phyloP scores from a whole-genome alignment of 306 rosid species.

The Styphnolobium japonicum region DNA sequence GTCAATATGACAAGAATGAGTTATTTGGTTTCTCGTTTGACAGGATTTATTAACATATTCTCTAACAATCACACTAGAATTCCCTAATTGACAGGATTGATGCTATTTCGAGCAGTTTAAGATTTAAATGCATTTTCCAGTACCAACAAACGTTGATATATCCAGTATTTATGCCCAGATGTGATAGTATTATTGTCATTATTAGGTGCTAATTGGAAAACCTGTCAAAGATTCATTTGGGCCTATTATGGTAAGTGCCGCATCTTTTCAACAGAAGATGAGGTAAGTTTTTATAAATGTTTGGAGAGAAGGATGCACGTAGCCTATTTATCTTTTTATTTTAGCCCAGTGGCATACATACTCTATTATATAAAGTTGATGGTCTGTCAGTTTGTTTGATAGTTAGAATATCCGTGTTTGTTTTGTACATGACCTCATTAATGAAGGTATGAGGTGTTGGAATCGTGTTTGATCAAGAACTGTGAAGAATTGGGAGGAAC shows the following conservation, averaged over 20 bases:
- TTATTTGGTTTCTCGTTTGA: neutral
- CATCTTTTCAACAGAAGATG: neutral
- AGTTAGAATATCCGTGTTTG: no score
- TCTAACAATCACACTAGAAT: neutral
- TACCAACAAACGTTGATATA: neutral
- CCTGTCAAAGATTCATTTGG: neutral
- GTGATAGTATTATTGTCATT: neutral
- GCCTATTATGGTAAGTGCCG: neutral
- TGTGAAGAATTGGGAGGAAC: neutral
- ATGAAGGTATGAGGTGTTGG: neutral
- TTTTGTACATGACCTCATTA: no score
- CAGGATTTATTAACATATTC: neutral
- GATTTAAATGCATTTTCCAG: neutral
- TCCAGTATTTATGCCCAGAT: neutral
- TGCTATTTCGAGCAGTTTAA: neutral
- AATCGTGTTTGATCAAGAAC: neutral
- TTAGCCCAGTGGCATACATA: neutral
- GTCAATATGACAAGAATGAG: neutral
- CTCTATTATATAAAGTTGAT: no score
- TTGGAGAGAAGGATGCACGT: neutral
- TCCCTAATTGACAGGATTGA: neutral
- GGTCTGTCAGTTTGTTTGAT: no score
- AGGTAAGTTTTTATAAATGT: neutral
- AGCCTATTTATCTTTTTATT: neutral
- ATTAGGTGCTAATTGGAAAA: neutral